Evolutionary conservation across 352 stramenopile species (phyloP), one percentile per base, ranked within the genome.

Genomic region (Globisporangium nagaii): DNA sequence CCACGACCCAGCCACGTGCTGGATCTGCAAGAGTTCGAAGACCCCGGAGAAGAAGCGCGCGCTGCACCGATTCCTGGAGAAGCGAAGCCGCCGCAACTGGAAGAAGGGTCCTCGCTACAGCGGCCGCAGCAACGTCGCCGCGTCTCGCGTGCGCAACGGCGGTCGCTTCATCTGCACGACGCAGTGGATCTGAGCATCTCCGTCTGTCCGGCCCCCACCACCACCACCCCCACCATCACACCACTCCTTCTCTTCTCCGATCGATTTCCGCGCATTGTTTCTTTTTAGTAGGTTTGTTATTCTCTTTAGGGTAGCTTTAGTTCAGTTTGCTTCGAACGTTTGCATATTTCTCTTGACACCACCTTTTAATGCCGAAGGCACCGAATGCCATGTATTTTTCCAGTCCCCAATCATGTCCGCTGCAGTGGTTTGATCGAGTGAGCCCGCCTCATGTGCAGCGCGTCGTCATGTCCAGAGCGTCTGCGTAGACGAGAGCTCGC

Each of bases 1-100:
- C 24, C 84, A 93, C 63, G 72, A 92, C 65, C 60, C 81, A 13
- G 65, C 71, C 54, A 84, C 75, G 53, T 93, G 84, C 78, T 93
- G 84, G 84, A 89, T 93, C 56, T 93, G 84, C 78, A 91, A 92
- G 74, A 90, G 79, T 43, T 73, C 68, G 41, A 93, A 92, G 70
- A 87, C 81, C 41, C 53, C 75, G 32, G 79, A 90, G 58, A 84
- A 82, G 61, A 92, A 93, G 77, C 79, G 73, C 36, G 83, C 79
- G 43, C 63, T 93, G 53, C 84, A 93, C 58, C 84, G 84, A 17
- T 93, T 85, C 62, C 69, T 83, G 12, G 81, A 90, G 58, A 93
- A 93, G 75, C 71, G 81, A 56, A 75, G 75, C 60, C 78, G 81
- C 27, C 76, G 84, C 51, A 91, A 90, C 70, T 92, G 81, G 81